These are phyloP conservation scores for Leucocoprinus leucothites DNA, from an alignment of 768 basidiomycete species.

Conservation along the genomic window DNA sequence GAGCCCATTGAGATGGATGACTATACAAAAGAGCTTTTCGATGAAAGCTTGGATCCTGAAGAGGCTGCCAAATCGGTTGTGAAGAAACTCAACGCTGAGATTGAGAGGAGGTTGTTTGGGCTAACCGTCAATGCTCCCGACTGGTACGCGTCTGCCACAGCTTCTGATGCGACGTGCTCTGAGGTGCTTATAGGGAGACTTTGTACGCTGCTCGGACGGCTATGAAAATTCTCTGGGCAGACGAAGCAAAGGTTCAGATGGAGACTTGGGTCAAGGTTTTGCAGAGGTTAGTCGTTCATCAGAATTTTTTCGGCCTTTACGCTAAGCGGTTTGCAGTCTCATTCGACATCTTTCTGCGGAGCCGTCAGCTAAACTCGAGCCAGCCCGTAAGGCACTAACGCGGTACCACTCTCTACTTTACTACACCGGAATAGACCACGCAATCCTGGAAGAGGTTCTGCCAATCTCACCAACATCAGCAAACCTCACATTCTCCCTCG, in stretches of 20 bases:
- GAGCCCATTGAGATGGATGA: constrained; percentile 46
- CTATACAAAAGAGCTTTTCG: constrained; percentile 44
- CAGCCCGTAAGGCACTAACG: constrained; percentile 43
- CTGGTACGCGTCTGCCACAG: constrained; percentile 41
- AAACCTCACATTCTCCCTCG: constrained; percentile 20
- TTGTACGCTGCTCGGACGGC: constrained; percentile 57
- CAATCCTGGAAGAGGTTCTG: constrained; percentile 33
- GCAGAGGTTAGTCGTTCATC: constrained; percentile 46
- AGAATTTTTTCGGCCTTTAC: background rate
- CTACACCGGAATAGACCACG: constrained; percentile 48
- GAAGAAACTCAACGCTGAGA: constrained; percentile 50
- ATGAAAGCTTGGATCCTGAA: constrained; percentile 32
- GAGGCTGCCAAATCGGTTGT: constrained; percentile 44
- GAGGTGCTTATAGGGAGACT: constrained; percentile 46
- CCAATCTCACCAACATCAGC: constrained; percentile 13
- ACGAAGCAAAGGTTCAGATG: constrained; percentile 42
- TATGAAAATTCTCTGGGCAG: constrained; percentile 52
- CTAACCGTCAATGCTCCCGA: constrained; percentile 66
- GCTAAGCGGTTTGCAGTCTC: constrained; percentile 11
- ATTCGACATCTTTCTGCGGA: constrained; percentile 12
- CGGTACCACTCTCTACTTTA: constrained; percentile 56
- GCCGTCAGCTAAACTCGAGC: background rate
- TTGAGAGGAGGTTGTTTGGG: constrained; percentile 44
- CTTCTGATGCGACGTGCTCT: background rate
- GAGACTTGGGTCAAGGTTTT: constrained; percentile 50